Conservation (phyloP, 2,329 filamentous ascomycete species). For the Penicillium sumatraense region DNA sequence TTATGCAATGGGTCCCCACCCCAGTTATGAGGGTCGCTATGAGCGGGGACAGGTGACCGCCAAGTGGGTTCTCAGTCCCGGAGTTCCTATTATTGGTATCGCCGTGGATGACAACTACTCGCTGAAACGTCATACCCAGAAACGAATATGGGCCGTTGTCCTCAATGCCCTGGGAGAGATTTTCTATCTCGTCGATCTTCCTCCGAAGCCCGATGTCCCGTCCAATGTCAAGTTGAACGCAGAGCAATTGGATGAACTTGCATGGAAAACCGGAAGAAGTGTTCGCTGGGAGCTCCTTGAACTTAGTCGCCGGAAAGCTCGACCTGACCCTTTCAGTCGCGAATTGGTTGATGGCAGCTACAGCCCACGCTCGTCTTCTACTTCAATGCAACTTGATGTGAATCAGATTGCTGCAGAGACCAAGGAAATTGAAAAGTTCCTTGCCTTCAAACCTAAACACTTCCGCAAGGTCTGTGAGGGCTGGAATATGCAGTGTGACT, state of each 20-base stretch:
- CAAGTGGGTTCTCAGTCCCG: constrained; percentile 88
- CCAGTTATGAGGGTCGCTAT: constrained; percentile 65
- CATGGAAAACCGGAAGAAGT: constrained; percentile 80
- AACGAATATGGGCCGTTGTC: constrained; percentile 87
- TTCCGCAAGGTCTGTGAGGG: constrained; percentile 78
- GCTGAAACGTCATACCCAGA: constrained; percentile 67
- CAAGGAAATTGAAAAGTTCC: constrained; percentile 76
- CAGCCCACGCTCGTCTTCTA: constrained; percentile 77
- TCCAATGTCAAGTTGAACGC: constrained; percentile 43
- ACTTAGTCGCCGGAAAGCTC: constrained; percentile 71
- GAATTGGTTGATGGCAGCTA: constrained; percentile 73
- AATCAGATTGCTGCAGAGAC: constrained; percentile 77
- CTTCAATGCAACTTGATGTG: constrained; percentile 71
- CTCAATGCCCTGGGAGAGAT: constrained; percentile 92
- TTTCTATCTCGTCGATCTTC: constrained; percentile 78
- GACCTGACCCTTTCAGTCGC: constrained; percentile 73
- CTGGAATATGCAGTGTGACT: constrained; percentile 87
- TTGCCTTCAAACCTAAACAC: constrained; percentile 73
- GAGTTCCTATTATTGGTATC: constrained; percentile 86
- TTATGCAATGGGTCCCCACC: constrained; percentile 72
- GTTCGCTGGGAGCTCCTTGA: constrained; percentile 83
- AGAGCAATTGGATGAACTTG: constrained; percentile 65
- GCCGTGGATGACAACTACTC: constrained; percentile 83
- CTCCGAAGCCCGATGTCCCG: constrained; percentile 58
- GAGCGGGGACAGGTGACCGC: constrained; percentile 79